Conservation (phyloP, 179 eudicot genomes). For the Beta lomatogona region DNA sequence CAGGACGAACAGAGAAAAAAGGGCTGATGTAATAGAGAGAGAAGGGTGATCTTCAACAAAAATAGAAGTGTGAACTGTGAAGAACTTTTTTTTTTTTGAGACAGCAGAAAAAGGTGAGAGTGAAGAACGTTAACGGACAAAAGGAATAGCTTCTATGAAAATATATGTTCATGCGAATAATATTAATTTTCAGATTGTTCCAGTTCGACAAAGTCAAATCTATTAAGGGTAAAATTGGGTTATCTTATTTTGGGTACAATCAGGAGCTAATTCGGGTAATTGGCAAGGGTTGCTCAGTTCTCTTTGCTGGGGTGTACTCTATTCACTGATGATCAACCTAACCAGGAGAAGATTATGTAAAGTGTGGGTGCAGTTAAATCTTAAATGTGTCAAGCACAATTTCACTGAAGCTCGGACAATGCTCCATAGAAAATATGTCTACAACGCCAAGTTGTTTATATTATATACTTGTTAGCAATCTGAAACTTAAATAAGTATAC, state of each 20-base stretch:
- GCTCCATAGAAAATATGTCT: background rate
- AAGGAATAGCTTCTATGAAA: background rate
- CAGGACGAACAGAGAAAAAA: background rate
- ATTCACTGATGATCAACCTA: slow-evolving; percentile 2
- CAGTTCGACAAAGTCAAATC: background rate
- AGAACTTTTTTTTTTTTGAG: background rate
- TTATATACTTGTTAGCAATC: background rate
- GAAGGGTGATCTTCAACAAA: background rate
- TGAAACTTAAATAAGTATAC: background rate
- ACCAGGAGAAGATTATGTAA: background rate
- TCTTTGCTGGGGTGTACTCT: background rate
- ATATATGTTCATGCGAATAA: background rate
- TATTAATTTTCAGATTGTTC: background rate
- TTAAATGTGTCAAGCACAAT: background rate
- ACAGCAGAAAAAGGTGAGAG: background rate
- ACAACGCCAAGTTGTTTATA: background rate
- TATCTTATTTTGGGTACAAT: background rate
- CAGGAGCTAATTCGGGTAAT: background rate
- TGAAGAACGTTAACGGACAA: background rate
- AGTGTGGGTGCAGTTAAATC: background rate
- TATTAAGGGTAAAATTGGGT: background rate
- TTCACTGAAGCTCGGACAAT: background rate
- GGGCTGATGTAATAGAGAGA: background rate
- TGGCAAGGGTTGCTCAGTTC: background rate
- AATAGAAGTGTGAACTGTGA: background rate